A percentile compares a stretch with the other conserved stretches of the same genome.
Evolutionary conservation across 768 basidiomycete genomes (phyloP).

Genomic region (Amanita phalloides): DNA sequence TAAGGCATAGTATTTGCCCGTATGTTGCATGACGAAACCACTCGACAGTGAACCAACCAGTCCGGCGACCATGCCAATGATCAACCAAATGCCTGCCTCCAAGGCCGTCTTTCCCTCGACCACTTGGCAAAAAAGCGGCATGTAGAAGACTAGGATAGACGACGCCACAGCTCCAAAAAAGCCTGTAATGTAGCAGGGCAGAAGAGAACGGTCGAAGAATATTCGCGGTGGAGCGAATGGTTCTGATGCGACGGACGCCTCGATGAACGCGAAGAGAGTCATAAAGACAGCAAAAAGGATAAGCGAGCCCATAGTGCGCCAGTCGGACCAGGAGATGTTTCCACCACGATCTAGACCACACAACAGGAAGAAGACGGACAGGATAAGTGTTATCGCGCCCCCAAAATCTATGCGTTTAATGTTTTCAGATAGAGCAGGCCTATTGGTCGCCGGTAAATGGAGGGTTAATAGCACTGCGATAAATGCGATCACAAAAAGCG

Average conservation of each 20-base stretch:
- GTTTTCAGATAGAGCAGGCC: constrained; percentile 34
- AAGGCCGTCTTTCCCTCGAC: constrained; percentile 36
- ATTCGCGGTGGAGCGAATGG: constrained; percentile 50
- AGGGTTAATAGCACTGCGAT: constrained; percentile 40
- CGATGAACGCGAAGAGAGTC: constrained; percentile 31
- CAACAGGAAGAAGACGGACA: constrained; percentile 44
- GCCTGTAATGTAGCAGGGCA: constrained; percentile 49
- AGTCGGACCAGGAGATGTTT: constrained; percentile 35
- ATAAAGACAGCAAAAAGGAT: constrained; percentile 21
- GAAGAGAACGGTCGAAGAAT: constrained; percentile 34
- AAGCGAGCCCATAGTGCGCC: constrained; percentile 25
- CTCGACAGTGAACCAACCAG: constrained; percentile 39
- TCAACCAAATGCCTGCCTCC: constrained; percentile 39
- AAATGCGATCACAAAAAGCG: constrained; percentile 45
- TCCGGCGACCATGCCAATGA: constrained; percentile 35
- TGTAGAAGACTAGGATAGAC: constrained; percentile 38
- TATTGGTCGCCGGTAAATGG: constrained; percentile 34
- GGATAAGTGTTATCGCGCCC: constrained; percentile 44
- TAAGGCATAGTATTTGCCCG: constrained; percentile 44
- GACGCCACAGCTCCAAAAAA: constrained; percentile 39
- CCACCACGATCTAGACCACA: constrained; percentile 46
- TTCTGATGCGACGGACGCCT: constrained; percentile 39
- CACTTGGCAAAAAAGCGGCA: constrained; percentile 49
- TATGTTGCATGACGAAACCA: constrained; percentile 46
- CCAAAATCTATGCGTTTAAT: constrained; percentile 52